phyloP scores from a whole-genome alignment of 1,284 basidiomycete species.

The Lentinula novae-zelandiae region DNA sequence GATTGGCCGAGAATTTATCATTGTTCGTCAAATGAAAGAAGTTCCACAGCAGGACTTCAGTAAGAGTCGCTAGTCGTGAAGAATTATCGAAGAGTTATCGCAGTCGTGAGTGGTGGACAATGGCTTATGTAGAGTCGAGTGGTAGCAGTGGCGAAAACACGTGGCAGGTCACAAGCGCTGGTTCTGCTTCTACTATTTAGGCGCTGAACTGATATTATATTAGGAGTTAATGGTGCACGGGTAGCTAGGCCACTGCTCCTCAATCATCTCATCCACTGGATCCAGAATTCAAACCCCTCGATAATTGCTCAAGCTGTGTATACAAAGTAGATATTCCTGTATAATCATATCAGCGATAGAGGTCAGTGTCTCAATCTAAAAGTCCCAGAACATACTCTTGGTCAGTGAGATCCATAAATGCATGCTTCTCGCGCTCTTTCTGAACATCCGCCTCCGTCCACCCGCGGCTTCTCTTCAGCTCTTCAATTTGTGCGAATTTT shows the following conservation, averaged over 20 bases:
- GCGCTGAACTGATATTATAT: too few species aligned
- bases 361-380: background rate
- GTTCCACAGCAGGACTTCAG: background rate
- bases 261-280: too few species aligned
- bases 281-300: too few species aligned
- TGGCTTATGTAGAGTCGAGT: background rate
- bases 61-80: background rate
- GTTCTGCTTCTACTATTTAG: too few species aligned
- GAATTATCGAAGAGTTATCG: background rate
- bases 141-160: too few species aligned
- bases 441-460: constrained; percentile 57
- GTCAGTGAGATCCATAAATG: constrained; percentile 64
- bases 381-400: constrained; percentile 35
- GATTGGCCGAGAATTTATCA: constrained; percentile 2
- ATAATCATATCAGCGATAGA: background rate
- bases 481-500: constrained; percentile 40
- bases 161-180: too few species aligned
- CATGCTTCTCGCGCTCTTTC: constrained; percentile 52
- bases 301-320: constrained; percentile 28
- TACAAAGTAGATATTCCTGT: constrained; percentile 42
- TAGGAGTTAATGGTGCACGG: too few species aligned
- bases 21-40: constrained; percentile 2
- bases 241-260: too few species aligned
- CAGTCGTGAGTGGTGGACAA: background rate
- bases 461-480: constrained; percentile 40